phyloP scores from a whole-genome alignment of 2,329 filamentous ascomycete species.

The Cladosporium colombiae region DNA sequence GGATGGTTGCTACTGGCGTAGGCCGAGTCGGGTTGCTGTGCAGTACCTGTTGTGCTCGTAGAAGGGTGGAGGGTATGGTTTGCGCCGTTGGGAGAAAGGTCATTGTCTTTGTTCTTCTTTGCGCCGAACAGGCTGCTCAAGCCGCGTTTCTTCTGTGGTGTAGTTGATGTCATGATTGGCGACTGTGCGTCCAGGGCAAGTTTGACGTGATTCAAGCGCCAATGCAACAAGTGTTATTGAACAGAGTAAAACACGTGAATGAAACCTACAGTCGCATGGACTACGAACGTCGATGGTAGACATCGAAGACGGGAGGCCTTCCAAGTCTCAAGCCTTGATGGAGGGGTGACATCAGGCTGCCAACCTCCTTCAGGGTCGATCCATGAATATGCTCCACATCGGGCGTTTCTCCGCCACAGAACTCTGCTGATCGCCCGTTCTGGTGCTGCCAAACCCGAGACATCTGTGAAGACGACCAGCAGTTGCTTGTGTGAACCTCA shows the following conservation, averaged over 20 bases:
- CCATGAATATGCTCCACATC: background rate
- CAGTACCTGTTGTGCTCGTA: slow-evolving; percentile 9
- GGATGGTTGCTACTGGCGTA: slow-evolving; percentile 29
- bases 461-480: slow-evolving; percentile 3
- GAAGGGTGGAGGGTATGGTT: slow-evolving; percentile 13
- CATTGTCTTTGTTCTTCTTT: slow-evolving; percentile 25
- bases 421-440: background rate
- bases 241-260: background rate
- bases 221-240: background rate
- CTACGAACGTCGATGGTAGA: background rate
- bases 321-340: slow-evolving; percentile 1
- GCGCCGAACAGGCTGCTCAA: slow-evolving; percentile 28
- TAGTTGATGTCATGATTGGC: slow-evolving; percentile 8
- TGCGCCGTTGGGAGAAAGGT: background rate
- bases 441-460: background rate
- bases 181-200: background rate
- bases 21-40: slow-evolving; percentile 26
- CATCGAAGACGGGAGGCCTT: background rate
- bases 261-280: background rate
- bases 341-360: slow-evolving; percentile 14
- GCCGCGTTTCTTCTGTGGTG: slow-evolving; percentile 20
- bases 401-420: slow-evolving; percentile 7
- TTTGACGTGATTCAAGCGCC: background rate
- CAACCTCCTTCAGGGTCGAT: slow-evolving; percentile 1
- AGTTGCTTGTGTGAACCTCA: background rate